Percentiles rank a stretch among this genome's conserved stretches.
These are phyloP conservation scores for Vicia sativa DNA, from an alignment of 306 rosid species.

Conservation along the genomic window DNA sequence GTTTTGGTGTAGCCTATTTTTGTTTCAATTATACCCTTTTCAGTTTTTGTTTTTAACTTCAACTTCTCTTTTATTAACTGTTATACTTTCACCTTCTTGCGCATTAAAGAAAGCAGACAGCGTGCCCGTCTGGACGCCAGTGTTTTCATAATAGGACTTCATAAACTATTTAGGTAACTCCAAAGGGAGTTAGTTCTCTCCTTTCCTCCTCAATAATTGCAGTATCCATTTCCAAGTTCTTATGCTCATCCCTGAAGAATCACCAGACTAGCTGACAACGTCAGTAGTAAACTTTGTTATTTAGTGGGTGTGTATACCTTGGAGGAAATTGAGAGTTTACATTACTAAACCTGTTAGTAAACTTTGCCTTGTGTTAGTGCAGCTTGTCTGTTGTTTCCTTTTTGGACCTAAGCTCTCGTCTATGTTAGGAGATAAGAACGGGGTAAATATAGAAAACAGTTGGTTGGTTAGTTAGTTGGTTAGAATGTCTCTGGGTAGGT, in stretches of 20 bases:
- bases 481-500: background rate
- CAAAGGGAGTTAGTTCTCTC: background rate
- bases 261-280: background rate
- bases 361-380: background rate
- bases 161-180: slow-evolving; percentile 2
- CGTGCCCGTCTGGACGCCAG: too few species aligned
- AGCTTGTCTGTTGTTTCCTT: slow-evolving; percentile 3
- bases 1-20: too few species aligned
- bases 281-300: background rate
- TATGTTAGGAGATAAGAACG: background rate
- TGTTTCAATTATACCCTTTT: too few species aligned
- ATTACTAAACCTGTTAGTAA: background rate
- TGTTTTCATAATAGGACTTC: background rate
- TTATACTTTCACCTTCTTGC: too few species aligned
- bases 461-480: background rate
- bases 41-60: too few species aligned
- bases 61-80: too few species aligned
- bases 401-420: background rate
- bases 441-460: background rate
- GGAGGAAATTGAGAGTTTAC: background rate
- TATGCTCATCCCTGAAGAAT: background rate
- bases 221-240: background rate
- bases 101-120: too few species aligned
- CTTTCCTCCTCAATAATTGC: slow-evolving; percentile 5
- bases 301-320: background rate